These are phyloP conservation scores for Lepidium aucheri DNA, from an alignment of 345 rosid species.

Conservation along the genomic window DNA sequence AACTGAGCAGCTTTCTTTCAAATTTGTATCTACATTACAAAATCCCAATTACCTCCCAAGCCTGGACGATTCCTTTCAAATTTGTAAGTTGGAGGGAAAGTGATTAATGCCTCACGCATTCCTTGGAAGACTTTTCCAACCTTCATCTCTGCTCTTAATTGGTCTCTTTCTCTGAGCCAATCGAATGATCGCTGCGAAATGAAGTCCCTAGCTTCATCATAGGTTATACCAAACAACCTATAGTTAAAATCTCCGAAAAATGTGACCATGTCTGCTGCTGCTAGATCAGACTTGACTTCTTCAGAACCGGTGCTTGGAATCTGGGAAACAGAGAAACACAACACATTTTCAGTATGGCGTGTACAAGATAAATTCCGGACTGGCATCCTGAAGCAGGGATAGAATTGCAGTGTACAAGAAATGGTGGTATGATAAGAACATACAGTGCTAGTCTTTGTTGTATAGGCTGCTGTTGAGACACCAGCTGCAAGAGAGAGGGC, in stretches of 20 bases:
- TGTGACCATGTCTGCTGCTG: conserved; percentile 89
- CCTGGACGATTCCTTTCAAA: conserved; percentile 73
- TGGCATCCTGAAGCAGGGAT: background rate
- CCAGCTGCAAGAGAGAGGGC: conserved; percentile 84
- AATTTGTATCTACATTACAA: conserved; percentile 41
- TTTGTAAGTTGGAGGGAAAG: conserved; percentile 95
- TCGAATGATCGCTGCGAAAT: conserved; percentile 93
- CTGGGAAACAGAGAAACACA: conserved; percentile 3
- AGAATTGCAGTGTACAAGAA: background rate
- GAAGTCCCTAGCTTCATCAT: conserved; percentile 95
- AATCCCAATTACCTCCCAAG: conserved; percentile 58
- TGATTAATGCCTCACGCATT: conserved; percentile 88
- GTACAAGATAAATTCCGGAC: background rate
- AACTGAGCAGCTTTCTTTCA: conserved; percentile 33
- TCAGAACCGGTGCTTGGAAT: conserved; percentile 33
- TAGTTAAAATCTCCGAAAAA: conserved; percentile 93
- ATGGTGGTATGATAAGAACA: conserved; percentile 19
- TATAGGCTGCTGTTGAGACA: conserved; percentile 57
- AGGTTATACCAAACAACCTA: conserved; percentile 86
- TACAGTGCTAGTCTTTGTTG: conserved; percentile 56
- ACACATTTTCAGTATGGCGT: conserved; percentile 14
- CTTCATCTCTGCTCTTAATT: conserved; percentile 89
- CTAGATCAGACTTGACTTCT: conserved; percentile 66
- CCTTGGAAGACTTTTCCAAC: conserved; percentile 92
- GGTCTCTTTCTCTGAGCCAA: conserved; percentile 96